Percentiles rank a stretch among this genome's conserved stretches.
phyloP scores from a whole-genome alignment of 2,329 filamentous ascomycete genomes.

The Colletotrichum viniferum region DNA sequence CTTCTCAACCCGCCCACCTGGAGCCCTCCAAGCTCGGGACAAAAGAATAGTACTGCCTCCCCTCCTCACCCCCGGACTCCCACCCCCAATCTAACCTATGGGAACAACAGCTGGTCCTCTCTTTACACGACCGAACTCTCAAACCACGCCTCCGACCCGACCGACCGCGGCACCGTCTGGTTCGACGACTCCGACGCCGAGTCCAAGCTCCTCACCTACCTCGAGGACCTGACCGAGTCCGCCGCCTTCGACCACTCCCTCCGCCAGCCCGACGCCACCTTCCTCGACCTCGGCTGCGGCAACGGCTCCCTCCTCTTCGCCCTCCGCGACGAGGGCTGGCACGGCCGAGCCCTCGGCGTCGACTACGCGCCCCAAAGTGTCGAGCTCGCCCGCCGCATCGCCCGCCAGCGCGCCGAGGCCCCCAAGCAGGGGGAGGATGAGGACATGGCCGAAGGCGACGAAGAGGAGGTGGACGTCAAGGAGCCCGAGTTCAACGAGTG shows the following conservation, averaged over 20 bases:
- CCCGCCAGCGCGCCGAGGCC: slow-evolving; percentile 23
- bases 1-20: slow-evolving; percentile 65
- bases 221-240: slow-evolving; percentile 40
- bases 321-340: slow-evolving; percentile 70
- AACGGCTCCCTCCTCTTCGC: slow-evolving; percentile 91
- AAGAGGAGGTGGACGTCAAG: background rate
- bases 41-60: slow-evolving; percentile 78
- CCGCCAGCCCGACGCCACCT: slow-evolving; percentile 41
- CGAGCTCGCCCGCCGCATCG: slow-evolving; percentile 72
- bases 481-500: slow-evolving; percentile 57
- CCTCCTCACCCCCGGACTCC: background rate
- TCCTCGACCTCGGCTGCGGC: slow-evolving; percentile 90
- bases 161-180: slow-evolving; percentile 90
- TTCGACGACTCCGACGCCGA: slow-evolving; percentile 94
- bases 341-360: slow-evolving; percentile 77
- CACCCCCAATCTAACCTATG: background rate
- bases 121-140: slow-evolving; percentile 74
- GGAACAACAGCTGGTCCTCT: slow-evolving; percentile 68
- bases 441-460: slow-evolving; percentile 25
- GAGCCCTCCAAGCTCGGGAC: slow-evolving; percentile 82
- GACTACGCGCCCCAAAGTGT: slow-evolving; percentile 85
- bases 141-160: slow-evolving; percentile 74
- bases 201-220: slow-evolving; percentile 74
- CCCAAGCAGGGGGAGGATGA: slow-evolving; percentile 11
- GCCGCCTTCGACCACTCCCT: slow-evolving; percentile 23